phyloP scores from a whole-genome alignment of 371 early-diverging fungal species.

The Conidiobolus incongruus region DNA sequence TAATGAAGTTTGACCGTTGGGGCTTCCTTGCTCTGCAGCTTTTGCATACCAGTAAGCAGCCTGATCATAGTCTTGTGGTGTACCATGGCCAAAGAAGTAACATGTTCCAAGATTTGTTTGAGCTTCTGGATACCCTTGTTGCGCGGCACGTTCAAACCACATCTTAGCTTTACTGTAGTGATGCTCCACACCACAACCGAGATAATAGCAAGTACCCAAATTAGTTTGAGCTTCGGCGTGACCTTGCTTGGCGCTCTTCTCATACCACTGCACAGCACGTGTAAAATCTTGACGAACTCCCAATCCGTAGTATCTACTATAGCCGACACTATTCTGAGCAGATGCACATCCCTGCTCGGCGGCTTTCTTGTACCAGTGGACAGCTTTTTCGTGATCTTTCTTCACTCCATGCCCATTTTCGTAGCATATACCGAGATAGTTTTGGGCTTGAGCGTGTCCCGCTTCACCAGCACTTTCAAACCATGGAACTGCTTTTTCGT shows the following conservation, averaged over 20 bases:
- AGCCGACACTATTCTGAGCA: slow-evolving; percentile 56
- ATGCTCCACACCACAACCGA: slow-evolving; percentile 48
- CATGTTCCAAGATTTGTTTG: slow-evolving; percentile 72
- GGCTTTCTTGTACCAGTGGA: slow-evolving; percentile 39
- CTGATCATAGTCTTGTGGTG: slow-evolving; percentile 30
- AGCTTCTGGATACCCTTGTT: slow-evolving; percentile 35
- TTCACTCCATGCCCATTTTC: slow-evolving; percentile 54
- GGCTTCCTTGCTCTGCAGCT: slow-evolving; percentile 41
- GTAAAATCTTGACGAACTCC: slow-evolving; percentile 28
- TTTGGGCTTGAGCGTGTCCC: slow-evolving; percentile 62
- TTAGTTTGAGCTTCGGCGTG: slow-evolving; percentile 53
- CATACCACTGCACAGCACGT: slow-evolving; percentile 44
- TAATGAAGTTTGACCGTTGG: slow-evolving; percentile 58
- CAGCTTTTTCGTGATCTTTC: slow-evolving; percentile 27
- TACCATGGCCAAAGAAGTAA: slow-evolving; percentile 45
- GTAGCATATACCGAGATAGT: slow-evolving; percentile 50
- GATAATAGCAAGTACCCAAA: slow-evolving; percentile 56
- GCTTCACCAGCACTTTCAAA: slow-evolving; percentile 35
- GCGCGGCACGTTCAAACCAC: slow-evolving; percentile 47
- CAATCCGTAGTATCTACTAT: slow-evolving; percentile 47
- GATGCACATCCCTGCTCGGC: slow-evolving; percentile 44
- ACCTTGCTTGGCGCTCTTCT: slow-evolving; percentile 39
- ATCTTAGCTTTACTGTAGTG: slow-evolving; percentile 33
- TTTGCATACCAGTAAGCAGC: slow-evolving; percentile 43
- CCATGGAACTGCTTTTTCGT: slow-evolving; percentile 36